These are phyloP conservation scores for Pleurotus sapidus DNA, from an alignment of 768 basidiomycete species.

Conservation along the genomic window DNA sequence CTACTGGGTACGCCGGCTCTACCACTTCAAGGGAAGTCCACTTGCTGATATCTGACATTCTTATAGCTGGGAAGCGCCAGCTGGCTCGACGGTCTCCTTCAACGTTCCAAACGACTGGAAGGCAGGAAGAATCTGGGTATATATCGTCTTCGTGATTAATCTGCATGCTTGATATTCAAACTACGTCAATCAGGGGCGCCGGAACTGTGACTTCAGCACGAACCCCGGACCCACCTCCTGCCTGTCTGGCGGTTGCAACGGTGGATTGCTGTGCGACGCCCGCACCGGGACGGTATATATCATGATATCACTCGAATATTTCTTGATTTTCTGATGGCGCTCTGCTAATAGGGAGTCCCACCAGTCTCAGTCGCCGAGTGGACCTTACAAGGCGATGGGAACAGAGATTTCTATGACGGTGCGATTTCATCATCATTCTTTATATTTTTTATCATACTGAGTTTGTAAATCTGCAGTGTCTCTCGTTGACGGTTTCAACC, in stretches of 20 bases:
- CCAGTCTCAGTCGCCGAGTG: conserved; percentile 71
- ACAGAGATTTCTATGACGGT: conserved; percentile 62
- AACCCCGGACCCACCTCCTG: conserved; percentile 58
- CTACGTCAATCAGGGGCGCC: conserved; percentile 44
- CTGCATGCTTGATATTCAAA: neutral
- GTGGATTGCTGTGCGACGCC: conserved; percentile 57
- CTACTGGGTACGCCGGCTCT: conserved; percentile 14
- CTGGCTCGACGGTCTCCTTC: conserved; percentile 27
- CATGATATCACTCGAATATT: neutral
- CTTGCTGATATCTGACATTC: neutral
- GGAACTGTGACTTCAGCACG: conserved; percentile 59
- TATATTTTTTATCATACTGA: no score
- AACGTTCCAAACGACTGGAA: conserved; percentile 47
- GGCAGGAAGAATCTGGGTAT: conserved; percentile 47
- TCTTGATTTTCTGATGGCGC: neutral
- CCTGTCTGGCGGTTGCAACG: conserved; percentile 64
- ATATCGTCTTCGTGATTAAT: neutral
- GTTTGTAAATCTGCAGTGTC: conserved; percentile 39
- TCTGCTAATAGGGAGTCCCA: conserved; percentile 44
- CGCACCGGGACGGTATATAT: conserved; percentile 44
- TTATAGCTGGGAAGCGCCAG: conserved; percentile 11
- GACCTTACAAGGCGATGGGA: conserved; percentile 45
- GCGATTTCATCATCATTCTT: conserved; percentile 7
- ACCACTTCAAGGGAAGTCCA: neutral
- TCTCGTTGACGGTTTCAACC: conserved; percentile 63